phyloP scores from a whole-genome alignment of 2,329 filamentous ascomycete genomes.

The Sclerotinia sclerotiorum region DNA sequence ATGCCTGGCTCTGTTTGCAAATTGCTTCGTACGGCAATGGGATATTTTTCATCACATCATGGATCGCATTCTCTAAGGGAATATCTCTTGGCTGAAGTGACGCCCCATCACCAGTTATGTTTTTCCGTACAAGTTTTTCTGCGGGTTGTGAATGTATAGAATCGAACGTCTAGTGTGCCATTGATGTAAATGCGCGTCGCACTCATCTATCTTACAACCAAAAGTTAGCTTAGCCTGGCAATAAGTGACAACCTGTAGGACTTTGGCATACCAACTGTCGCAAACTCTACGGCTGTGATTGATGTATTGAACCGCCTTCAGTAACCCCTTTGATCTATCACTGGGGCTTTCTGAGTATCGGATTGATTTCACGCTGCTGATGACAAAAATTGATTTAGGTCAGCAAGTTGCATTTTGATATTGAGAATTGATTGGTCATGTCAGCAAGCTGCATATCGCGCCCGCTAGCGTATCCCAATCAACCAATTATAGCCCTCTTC shows the following conservation, averaged over 20 bases:
- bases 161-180: background rate
- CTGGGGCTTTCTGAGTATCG: too few species aligned
- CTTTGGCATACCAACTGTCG: background rate
- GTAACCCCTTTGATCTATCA: too few species aligned
- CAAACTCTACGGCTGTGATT: background rate
- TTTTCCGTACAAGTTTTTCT: background rate
- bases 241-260: background rate
- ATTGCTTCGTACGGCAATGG: background rate
- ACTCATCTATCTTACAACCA: background rate
- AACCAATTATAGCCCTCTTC: background rate
- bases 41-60: background rate
- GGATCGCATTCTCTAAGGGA: background rate
- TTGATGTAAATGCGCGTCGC: background rate
- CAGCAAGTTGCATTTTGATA: conserved; percentile 1
- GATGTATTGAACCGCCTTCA: too few species aligned
- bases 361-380: background rate
- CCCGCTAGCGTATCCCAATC: background rate
- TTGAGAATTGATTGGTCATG: background rate
- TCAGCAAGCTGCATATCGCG: conserved; percentile 2
- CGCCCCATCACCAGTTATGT: background rate
- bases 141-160: background rate
- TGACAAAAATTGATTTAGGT: background rate
- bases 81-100: background rate
- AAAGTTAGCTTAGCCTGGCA: background rate
- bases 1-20: background rate